phyloP scores from a whole-genome alignment of 2,329 filamentous ascomycete species.

The Monosporascus ibericus region DNA sequence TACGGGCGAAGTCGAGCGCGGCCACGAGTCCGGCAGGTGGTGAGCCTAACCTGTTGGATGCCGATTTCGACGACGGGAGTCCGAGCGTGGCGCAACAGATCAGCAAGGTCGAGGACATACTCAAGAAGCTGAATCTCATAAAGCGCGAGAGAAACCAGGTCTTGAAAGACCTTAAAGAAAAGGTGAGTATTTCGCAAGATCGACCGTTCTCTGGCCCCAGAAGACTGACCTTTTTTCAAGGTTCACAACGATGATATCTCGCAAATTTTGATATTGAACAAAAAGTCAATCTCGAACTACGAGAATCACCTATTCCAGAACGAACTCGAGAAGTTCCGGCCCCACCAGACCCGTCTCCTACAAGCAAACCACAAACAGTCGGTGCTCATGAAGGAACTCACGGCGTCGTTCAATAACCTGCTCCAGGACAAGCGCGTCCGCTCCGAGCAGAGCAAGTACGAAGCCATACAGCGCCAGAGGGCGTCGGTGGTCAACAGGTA shows the following conservation, averaged over 20 bases:
- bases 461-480: constrained; percentile 76
- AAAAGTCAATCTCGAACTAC: constrained; percentile 89
- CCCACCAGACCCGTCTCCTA: constrained; percentile 83
- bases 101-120: constrained; percentile 75
- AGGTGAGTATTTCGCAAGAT: constrained; percentile 52
- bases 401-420: constrained; percentile 76
- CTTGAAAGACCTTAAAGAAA: constrained; percentile 94
- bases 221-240: constrained; percentile 40
- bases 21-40: constrained; percentile 52
- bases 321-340: constrained; percentile 94
- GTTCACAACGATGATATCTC: constrained; percentile 96
- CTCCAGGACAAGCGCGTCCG: constrained; percentile 91
- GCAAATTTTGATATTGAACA: constrained; percentile 94
- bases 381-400: constrained; percentile 90
- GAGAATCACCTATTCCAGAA: constrained; percentile 90
- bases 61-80: constrained; percentile 77
- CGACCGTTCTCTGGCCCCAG: constrained; percentile 5
- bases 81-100: constrained; percentile 87
- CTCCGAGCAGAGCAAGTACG: constrained; percentile 92
- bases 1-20: constrained; percentile 58
- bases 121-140: constrained; percentile 86
- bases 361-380: constrained; percentile 96
- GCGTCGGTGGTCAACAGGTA: constrained; percentile 79
- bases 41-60: constrained; percentile 81
- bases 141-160: constrained; percentile 90